Percentiles rank a stretch among this genome's conserved stretches.
Evolutionary conservation across 345 rosid genomes (phyloP).

Genomic region (Eucalyptus cladocalyx): DNA sequence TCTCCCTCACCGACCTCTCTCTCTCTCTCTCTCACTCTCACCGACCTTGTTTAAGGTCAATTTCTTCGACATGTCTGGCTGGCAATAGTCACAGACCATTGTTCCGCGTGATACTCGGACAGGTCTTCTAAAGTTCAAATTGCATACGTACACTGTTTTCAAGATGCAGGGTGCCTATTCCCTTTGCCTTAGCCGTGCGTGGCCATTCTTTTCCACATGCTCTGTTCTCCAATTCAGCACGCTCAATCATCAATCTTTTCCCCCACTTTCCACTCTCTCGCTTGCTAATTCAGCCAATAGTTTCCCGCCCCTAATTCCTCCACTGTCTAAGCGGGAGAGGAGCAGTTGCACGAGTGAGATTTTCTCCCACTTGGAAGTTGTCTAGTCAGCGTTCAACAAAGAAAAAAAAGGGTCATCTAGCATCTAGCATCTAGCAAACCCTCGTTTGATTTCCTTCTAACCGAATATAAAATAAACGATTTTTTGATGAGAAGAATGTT

Average conservation of each 20-base stretch:
- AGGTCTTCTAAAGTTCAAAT: neutral
- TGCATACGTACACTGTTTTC: neutral
- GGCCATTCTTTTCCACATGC: neutral
- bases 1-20: neutral
- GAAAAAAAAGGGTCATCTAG: neutral
- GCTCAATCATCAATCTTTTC: neutral
- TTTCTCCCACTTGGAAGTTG: neutral
- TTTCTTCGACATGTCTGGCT: neutral
- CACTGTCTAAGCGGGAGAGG: neutral
- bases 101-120: neutral
- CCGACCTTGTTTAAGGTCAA: neutral
- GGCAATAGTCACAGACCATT: neutral
- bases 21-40: neutral
- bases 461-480: neutral
- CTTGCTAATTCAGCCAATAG: neutral
- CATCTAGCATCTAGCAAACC: neutral
- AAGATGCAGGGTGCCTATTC: neutral
- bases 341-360: neutral
- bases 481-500: neutral
- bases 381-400: neutral
- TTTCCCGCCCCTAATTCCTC: neutral
- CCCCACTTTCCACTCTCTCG: neutral
- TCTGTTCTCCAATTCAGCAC: neutral
- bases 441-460: neutral
- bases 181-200: neutral